phyloP scores from a whole-genome alignment of 1,284 basidiomycete species.

The Acaromyces ingoldii region DNA sequence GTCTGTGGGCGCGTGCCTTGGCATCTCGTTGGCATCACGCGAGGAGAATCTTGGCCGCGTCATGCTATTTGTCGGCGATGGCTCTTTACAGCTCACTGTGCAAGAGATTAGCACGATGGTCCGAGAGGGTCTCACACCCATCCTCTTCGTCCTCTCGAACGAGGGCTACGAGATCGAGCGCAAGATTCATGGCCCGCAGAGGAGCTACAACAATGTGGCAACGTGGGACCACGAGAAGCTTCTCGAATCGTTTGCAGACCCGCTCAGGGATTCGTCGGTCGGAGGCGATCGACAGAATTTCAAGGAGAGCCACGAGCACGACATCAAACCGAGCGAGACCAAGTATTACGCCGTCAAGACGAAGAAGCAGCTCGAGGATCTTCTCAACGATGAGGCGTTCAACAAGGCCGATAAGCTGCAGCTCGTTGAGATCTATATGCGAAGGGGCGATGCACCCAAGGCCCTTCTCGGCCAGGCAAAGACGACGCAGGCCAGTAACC shows the following conservation, averaged over 20 bases:
- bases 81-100: constrained; percentile 56
- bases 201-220: constrained; percentile 47
- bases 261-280: not conserved
- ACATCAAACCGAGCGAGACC: constrained; percentile 56
- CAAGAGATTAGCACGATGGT: constrained; percentile 71
- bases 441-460: constrained; percentile 65
- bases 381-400: constrained; percentile 63
- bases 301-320: constrained; percentile 47
- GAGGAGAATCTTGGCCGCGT: constrained; percentile 62
- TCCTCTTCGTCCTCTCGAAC: constrained; percentile 82
- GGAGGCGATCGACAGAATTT: not conserved
- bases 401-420: constrained; percentile 62
- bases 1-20: constrained; percentile 66
- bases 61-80: constrained; percentile 74
- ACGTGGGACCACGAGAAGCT: constrained; percentile 27
- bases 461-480: constrained; percentile 60
- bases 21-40: constrained; percentile 70
- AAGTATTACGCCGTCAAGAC: constrained; percentile 64
- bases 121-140: constrained; percentile 64
- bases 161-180: constrained; percentile 72
- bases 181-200: constrained; percentile 64
- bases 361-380: constrained; percentile 62
- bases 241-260: constrained; percentile 49
- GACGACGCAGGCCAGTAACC: constrained; percentile 47
- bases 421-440: constrained; percentile 74